phyloP scores from a whole-genome alignment of 2,329 filamentous ascomycete species.

The Monosporascus cannonballus region DNA sequence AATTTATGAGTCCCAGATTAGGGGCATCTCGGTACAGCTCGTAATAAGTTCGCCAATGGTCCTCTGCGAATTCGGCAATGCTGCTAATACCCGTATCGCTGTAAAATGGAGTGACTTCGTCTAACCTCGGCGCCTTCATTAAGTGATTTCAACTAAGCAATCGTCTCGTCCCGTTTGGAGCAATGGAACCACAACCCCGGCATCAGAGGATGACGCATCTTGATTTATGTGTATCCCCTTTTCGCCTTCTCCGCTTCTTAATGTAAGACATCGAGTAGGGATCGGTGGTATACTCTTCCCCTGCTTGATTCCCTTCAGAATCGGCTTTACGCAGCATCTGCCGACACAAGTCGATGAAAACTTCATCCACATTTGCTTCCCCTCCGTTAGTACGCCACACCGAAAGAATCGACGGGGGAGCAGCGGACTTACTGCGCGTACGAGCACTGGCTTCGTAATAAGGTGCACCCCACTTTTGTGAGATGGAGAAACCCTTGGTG shows the following conservation, averaged over 20 bases:
- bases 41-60: background rate
- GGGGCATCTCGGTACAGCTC: background rate
- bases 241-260: constrained; percentile 26
- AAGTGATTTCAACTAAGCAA: background rate
- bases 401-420: background rate
- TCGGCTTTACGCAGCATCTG: constrained; percentile 76
- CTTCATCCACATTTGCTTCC: constrained; percentile 78
- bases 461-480: constrained; percentile 81
- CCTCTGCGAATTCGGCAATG: background rate
- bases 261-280: constrained; percentile 25
- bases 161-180: background rate
- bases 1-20: background rate
- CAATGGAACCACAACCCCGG: background rate
- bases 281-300: constrained; percentile 38
- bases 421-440: constrained; percentile 51
- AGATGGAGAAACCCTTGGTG: constrained; percentile 74
- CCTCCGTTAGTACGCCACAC: constrained; percentile 2
- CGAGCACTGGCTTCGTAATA: constrained; percentile 89
- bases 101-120: background rate
- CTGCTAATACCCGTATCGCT: background rate
- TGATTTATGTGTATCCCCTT: constrained; percentile 25
- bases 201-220: constrained; percentile 39
- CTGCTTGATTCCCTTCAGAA: constrained; percentile 30
- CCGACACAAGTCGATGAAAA: constrained; percentile 77
- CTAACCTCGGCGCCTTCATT: background rate